phyloP scores from a whole-genome alignment of 2,329 filamentous ascomycete species.

The Stagonosporopsis cucurbitacearum region DNA sequence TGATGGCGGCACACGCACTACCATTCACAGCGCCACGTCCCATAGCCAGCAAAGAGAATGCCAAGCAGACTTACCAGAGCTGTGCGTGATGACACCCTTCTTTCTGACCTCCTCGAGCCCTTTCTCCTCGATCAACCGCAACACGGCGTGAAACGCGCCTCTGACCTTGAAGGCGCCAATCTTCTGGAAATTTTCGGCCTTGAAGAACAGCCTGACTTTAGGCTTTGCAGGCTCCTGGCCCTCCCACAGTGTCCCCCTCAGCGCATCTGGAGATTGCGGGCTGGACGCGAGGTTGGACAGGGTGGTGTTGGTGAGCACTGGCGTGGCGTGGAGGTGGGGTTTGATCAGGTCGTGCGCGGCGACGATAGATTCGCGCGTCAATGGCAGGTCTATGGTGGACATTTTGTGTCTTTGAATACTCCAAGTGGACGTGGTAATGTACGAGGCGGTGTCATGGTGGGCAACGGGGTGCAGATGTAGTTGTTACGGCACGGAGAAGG shows the following conservation, averaged over 20 bases:
- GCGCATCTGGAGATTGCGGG: conserved; percentile 62
- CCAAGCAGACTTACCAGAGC: conserved; percentile 67
- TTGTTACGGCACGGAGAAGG: conserved; percentile 6
- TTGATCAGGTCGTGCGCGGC: conserved; percentile 76
- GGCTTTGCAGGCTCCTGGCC: conserved; percentile 67
- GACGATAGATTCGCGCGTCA: conserved; percentile 75
- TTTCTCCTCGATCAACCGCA: conserved; percentile 68
- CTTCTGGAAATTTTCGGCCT: conserved; percentile 91
- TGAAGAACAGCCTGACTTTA: conserved; percentile 81
- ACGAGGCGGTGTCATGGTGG: conserved; percentile 13
- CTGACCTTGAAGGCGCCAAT: conserved; percentile 92
- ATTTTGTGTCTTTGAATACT: neutral
- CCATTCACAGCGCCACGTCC: neutral
- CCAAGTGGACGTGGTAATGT: neutral
- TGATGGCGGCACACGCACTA: neutral
- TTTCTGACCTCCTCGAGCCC: conserved; percentile 51
- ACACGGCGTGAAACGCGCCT: conserved; percentile 86
- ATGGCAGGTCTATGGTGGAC: conserved; percentile 57
- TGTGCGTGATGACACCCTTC: conserved; percentile 87
- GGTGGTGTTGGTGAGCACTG: conserved; percentile 79
- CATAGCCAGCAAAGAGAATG: neutral
- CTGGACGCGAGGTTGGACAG: conserved; percentile 77
- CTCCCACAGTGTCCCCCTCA: conserved; percentile 64
- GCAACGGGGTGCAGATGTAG: conserved; percentile 1
- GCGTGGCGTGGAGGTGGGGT: conserved; percentile 80